Evolutionary conservation across 441 rosid species (phyloP).

Genomic region (Euphorbia celastroides): DNA sequence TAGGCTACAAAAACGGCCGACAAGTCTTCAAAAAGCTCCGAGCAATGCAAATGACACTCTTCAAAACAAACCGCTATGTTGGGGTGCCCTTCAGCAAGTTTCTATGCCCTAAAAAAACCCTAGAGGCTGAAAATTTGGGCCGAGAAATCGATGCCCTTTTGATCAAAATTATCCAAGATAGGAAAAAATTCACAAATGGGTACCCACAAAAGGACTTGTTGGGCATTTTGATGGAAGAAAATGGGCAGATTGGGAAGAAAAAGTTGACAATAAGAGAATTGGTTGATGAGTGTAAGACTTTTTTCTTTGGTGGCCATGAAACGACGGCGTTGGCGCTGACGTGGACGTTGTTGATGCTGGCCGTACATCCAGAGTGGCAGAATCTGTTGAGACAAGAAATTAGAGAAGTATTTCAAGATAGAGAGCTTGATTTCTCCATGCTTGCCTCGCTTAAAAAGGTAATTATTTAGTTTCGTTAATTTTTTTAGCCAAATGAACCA

Average conservation of each 20-base stretch:
- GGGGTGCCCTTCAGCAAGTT: constrained; percentile 74
- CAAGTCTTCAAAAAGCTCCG: constrained; percentile 58
- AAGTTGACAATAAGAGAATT: constrained; percentile 54
- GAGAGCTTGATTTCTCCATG: constrained; percentile 44
- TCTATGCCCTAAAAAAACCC: constrained; percentile 44
- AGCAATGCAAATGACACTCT: constrained; percentile 62
- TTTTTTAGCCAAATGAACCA: too few species aligned
- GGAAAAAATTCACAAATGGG: constrained; percentile 30
- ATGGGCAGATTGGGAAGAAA: constrained; percentile 33
- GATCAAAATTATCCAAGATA: constrained; percentile 43
- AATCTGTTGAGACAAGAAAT: constrained; percentile 68
- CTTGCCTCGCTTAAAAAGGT: constrained; percentile 92
- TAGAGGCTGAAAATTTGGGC: constrained; percentile 57
- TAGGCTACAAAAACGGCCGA: constrained; percentile 50
- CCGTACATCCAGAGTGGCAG: constrained; percentile 79
- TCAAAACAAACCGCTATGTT: constrained; percentile 68
- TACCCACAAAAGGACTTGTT: constrained; percentile 41
- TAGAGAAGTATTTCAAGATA: constrained; percentile 50
- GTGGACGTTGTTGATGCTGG: constrained; percentile 85
- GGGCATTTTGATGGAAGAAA: constrained; percentile 48
- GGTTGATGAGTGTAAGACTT: constrained; percentile 92
- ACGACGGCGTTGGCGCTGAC: constrained; percentile 82
- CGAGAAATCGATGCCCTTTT: constrained; percentile 66
- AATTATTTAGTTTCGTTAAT: neutral
- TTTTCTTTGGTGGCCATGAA: constrained; percentile 95